These are phyloP conservation scores for Leptodermis oblonga DNA, from an alignment of 257 asterid species.

Conservation along the genomic window DNA sequence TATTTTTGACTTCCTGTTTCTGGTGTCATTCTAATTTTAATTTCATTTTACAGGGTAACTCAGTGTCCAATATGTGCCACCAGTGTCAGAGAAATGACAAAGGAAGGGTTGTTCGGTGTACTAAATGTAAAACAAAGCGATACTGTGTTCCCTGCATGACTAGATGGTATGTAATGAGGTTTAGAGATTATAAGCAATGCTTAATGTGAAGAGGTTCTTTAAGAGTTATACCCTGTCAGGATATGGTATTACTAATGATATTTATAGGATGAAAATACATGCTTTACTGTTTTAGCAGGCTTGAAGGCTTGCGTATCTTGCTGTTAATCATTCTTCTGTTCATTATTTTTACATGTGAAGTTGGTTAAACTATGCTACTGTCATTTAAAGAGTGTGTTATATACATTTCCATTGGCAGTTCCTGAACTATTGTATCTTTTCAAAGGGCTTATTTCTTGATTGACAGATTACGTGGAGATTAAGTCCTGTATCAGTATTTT, in stretches of 20 bases:
- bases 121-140: constrained; percentile 52
- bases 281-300: neutral
- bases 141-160: constrained; percentile 73
- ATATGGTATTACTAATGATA: neutral
- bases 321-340: neutral
- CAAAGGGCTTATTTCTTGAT: neutral
- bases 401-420: neutral
- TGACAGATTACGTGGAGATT: neutral
- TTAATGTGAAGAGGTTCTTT: neutral
- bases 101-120: constrained; percentile 75
- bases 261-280: neutral
- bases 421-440: neutral
- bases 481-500: neutral
- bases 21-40: constrained; percentile 2
- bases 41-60: constrained; percentile 41
- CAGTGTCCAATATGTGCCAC: constrained; percentile 57
- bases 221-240: neutral
- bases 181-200: neutral
- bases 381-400: neutral
- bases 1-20: neutral
- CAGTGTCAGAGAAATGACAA: constrained; percentile 89
- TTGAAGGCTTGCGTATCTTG: neutral
- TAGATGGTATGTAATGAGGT: constrained; percentile 48
- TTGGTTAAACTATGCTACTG: neutral
- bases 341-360: neutral